Evolutionary conservation across 2,329 filamentous ascomycete genomes (phyloP), one percentile per base, ranked within the genome.

Genomic region (Cladobotryum protrusum): DNA sequence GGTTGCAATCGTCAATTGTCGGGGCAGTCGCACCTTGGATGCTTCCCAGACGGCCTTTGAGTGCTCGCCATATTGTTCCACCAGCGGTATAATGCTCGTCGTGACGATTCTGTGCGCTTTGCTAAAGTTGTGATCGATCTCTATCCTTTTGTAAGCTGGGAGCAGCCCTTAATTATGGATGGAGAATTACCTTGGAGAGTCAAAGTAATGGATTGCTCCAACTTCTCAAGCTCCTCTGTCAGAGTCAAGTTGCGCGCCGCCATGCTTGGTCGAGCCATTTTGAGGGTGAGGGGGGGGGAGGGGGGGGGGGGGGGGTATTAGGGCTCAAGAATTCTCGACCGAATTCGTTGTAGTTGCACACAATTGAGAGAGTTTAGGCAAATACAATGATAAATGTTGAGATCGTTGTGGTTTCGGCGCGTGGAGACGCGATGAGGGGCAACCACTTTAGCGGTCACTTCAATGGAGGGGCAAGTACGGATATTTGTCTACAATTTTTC

Each of bases 41-140:
- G 91, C 90, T 60, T 97, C 91, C 93, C 93, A 99, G 2, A 99
- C 92, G 44, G 90, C 83, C 55, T 85, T 86, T 2, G 93, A 97
- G 64, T 97, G 87, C 57, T 95, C 89, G 42, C 89, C 89, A 70
- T 99, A 99, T 63, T 95, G 86, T 66, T 97, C 92, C 17, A 99
- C 90, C 1, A 96, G 79, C 1, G 93, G 93, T 3, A 99, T 72
- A 49, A 99, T 96, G 64, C 85, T 95, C 1, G 87, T 86, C 1
- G 93, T 97, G 36, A 99, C 92, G 52, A 99, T 97, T 55, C 90
- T 85, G 68, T 99, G 93, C 29, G 93, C 91, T 63, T 89, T 89
- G 72, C 89, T 96, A 68, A 99, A 99, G 71, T 99, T 99, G 69
- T 89, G 87, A 67, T 99, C 93, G 72, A 99, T 99, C 75, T 99